Evolutionary conservation across 139 green algal species (phyloP).

Genomic region (Parachlorella kessleri): DNA sequence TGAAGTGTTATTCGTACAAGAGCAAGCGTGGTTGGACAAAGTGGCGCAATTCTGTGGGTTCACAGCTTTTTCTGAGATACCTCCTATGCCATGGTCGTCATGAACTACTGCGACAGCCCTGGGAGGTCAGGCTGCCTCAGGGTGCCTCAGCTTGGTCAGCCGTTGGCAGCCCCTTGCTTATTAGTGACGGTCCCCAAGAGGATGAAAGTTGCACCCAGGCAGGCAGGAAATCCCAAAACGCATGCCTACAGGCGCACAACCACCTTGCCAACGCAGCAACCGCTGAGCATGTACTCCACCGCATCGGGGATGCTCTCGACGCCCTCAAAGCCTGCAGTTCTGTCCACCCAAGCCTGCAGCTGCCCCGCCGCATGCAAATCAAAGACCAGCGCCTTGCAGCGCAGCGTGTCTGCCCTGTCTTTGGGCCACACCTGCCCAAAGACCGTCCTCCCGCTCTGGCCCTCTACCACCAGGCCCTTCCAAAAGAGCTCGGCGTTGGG

Average conservation of each 20-base stretch:
- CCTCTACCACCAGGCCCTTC: constrained; percentile 26
- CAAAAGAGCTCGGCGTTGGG: constrained; percentile 54
- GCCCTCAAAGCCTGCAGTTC: constrained; percentile 16
- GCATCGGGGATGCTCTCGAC: constrained; percentile 35
- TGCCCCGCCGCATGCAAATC: constrained; percentile 33
- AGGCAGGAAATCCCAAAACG: no score
- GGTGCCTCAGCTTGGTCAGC: no score
- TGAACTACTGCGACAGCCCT: no score
- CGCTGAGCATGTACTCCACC: constrained; percentile 43
- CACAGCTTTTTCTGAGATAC: no score
- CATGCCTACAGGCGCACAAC: constrained; percentile 35
- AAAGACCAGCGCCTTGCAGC: constrained; percentile 38
- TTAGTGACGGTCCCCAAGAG: no score
- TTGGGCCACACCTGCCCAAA: constrained; percentile 65
- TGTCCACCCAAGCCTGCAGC: constrained; percentile 47
- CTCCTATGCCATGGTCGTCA: no score
- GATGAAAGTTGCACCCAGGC: no score
- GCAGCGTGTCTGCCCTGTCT: constrained; percentile 21
- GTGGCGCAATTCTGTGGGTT: no score
- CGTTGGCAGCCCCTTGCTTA: no score
- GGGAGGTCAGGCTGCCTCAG: no score
- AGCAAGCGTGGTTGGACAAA: no score
- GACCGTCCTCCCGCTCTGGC: constrained; percentile 30
- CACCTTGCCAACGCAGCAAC: constrained; percentile 37
- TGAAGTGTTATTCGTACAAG: no score